phyloP scores from a whole-genome alignment of 768 basidiomycete species.

The Suillus paluster region DNA sequence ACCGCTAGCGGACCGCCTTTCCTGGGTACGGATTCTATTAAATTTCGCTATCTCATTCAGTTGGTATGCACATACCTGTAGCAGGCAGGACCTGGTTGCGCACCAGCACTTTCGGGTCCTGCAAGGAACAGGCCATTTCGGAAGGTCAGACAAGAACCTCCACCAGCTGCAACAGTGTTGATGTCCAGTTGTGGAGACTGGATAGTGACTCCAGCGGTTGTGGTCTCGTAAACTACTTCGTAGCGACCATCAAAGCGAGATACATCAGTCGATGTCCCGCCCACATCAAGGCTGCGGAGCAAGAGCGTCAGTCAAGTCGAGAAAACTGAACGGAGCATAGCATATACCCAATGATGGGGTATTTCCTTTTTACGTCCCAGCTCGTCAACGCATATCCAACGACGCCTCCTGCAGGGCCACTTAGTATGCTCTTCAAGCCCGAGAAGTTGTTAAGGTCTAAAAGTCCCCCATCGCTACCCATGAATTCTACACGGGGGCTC shows the following conservation, averaged over 20 bases:
- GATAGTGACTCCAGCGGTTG: conserved; percentile 91
- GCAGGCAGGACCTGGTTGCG: conserved; percentile 92
- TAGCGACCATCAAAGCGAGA: conserved; percentile 91
- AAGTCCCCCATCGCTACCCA: conserved; percentile 92
- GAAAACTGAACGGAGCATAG: neutral
- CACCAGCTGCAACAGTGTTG: conserved; percentile 95
- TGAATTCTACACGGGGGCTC: conserved; percentile 87
- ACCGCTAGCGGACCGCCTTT: conserved; percentile 93
- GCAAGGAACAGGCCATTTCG: conserved; percentile 89
- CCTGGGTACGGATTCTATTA: conserved; percentile 39
- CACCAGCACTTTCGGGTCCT: conserved; percentile 93
- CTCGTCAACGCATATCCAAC: conserved; percentile 92
- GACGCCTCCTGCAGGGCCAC: conserved; percentile 94
- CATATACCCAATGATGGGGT: conserved; percentile 84
- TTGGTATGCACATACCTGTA: conserved; percentile 61
- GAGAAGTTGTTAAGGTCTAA: conserved; percentile 84
- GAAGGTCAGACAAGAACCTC: conserved; percentile 88
- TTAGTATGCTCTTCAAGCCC: conserved; percentile 90
- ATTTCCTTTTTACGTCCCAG: conserved; percentile 74
- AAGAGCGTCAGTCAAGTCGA: neutral
- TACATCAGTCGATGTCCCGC: conserved; percentile 95
- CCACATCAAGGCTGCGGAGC: conserved; percentile 75
- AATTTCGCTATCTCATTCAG: neutral
- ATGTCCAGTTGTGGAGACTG: conserved; percentile 94
- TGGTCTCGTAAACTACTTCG: conserved; percentile 94